Base-by-base conservation (phyloP, 2,329 filamentous ascomycete genomes). In the Paraphaeosphaeria sporulosa region DNA sequence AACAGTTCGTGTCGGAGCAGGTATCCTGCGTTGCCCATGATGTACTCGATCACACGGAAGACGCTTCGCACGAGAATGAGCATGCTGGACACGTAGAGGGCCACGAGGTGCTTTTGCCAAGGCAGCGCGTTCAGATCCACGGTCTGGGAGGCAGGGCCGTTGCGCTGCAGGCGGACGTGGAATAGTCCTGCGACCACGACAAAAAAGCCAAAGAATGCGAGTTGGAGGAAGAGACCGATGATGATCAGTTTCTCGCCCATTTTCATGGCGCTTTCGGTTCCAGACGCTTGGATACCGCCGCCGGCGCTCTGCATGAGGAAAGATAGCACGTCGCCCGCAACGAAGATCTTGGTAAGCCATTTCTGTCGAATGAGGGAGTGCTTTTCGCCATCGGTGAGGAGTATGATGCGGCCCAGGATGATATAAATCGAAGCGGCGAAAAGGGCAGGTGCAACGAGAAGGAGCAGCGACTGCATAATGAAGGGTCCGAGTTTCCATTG, bases 131-230 rank as follows among this genome's bases (percentile, higher is more conserved):
- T 4, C 10, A 62, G 32, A 27, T 64, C 50, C 27, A 60, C 51
- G 13, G 23, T 34, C 17, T 47, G 13, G 21, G 46, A 43, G 6
- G 46, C 36, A 21, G 44, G 13, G 32, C 27, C 44, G 10, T 17
- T 27, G 13, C 60, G 51, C 13, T 49, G 55, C 4, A 85, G 77
- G 3, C 83, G 77, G 2, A 64, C 54, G 63, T 88, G 82, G 73
- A 87, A 87, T 0, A 84, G 60, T 2, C 79, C 64, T 0, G 84
- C 79, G 1, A 81, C 80, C 4, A 81, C 58, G 38, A 85, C 72
- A 66, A 89, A 90, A 38, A 88, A 73, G 23, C 79, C 80, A 62
- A 89, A 88, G 57, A 85, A 81, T 44, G 85, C 42, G 25, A 90
- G 79, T 68, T 90, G 87, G 17, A 88, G 71, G 34, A 84, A 70